Evolutionary conservation across 441 rosid genomes (phyloP), one percentile per base, ranked within the genome.

Genomic region (Brassica balearica): DNA sequence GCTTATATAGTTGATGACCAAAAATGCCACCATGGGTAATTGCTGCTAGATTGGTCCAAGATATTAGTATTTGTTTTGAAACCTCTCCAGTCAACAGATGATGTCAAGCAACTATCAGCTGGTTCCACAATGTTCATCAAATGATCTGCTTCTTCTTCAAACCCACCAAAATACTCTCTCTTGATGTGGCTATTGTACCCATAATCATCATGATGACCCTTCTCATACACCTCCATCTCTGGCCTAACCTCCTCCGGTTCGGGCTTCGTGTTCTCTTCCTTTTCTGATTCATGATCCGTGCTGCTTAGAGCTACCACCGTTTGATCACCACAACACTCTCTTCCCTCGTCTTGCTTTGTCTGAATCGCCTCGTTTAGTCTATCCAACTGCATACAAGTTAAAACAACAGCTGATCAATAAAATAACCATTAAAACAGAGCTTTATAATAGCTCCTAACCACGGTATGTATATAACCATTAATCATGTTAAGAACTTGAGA

Each of bases 11-110:
- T 15, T 88, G 76, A 91, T 72, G 87, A 85, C 98, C 98, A 90
- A 82, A 87, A 87, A 73, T 90, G 93, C 97, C 95, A 91, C 97
- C 94, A 93, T 60, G 87, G 89, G 63, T 82, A 86, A 34, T 77
- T 85, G 72, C 71, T 67, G 51, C 82, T 83, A 0, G 96, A 83
- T 58, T 87, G 92, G 72, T 89, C 81, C 67, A 91, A 92, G 43
- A 90, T 87, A 19, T 69, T 84, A 60, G 77, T 81, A 38, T 85
- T 88, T 8, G 97, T 83, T 19, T 83, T 87, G 48, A 91, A 81
- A 81, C 82, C 78, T 77, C 86, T 82, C 97, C 97, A 92, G 8
- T 86, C 96, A 74, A 89, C 92, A n/a, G 87, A 82, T 72, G 98
- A 89, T 60, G 95, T 86, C 73, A 89, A 84, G n/a, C 93, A 88